Evolutionary conservation across 306 rosid species (phyloP), one percentile per base, ranked within the genome.

Genomic region (Rubus idaeus): DNA sequence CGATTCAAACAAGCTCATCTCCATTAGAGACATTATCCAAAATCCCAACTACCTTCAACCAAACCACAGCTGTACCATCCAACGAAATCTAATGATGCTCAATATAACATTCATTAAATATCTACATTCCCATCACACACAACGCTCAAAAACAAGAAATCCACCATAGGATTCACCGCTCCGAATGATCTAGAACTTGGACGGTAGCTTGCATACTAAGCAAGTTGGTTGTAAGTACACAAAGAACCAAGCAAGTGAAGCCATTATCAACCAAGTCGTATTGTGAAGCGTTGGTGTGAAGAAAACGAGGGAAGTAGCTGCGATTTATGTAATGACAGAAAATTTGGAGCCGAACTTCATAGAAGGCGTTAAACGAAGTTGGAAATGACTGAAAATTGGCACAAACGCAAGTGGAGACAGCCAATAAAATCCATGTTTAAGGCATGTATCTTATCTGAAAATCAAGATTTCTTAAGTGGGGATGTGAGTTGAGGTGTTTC

Each of bases 1-100:
- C 26, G 89, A 63, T 78, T 85, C 89, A 70, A 86, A 83, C 66
- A 77, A 78, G 53, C 83, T 88, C 68, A 87, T 79, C 81, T 89
- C 96, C 96, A 88, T 94, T 77, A 37, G 64, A 18, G 75, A 77
- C 77, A 82, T 46, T 56, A 76, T 42, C 71, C 52, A 62, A 80
- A 73, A 41, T 67, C 77, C 79, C 70, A 86, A 74, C 77, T 23
- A 77, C 45, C 71, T 75, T 79, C 30, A 53, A 45, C 73, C 55
- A 50, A 61, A 60, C 77, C 75, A 80, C 83, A 78, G 17, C 37
- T 70, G 39, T 63, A 72, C 41, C 53, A 55, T 66, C 73, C 65
- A 72, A 71, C 11, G 35, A 69, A 76, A 74, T 8, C 78, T 76
- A 49, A 72, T 46, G n/a, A 61, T 6, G 8, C 20, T 57, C 47